phyloP scores from a whole-genome alignment of 257 asterid genomes.

The Nicotiana otophora region DNA sequence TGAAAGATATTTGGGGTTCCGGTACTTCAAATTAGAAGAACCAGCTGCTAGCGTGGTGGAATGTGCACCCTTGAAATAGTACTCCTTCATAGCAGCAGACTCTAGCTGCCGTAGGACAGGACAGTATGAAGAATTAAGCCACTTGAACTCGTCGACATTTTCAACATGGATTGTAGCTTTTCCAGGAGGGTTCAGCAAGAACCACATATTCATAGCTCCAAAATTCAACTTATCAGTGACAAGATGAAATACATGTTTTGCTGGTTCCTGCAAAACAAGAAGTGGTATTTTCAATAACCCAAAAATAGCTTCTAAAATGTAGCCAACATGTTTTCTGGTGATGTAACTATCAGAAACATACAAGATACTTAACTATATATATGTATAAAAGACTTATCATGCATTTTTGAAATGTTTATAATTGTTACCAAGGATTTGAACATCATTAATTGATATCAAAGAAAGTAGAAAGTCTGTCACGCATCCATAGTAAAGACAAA shows the following conservation, averaged over 20 bases:
- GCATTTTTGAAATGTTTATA: neutral
- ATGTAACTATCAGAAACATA: neutral
- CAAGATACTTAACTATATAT: neutral
- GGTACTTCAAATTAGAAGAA: slow-evolving; percentile 86
- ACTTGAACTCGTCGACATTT: slow-evolving; percentile 91
- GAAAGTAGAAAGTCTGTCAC: neutral
- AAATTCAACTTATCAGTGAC: slow-evolving; percentile 96
- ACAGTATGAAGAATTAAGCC: slow-evolving; percentile 96
- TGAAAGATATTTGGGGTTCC: slow-evolving; percentile 96
- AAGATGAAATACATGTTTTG: slow-evolving; percentile 90
- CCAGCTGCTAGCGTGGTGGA: slow-evolving; percentile 82
- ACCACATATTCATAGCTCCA: slow-evolving; percentile 99
- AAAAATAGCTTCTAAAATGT: neutral
- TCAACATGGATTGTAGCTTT: slow-evolving; percentile 94
- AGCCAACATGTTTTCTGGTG: slow-evolving; percentile 1
- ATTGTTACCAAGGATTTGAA: neutral
- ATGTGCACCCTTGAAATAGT: slow-evolving; percentile 97
- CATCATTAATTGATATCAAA: neutral
- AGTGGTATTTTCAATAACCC: neutral
- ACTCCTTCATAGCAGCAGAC: slow-evolving; percentile 97
- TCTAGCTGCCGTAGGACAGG: slow-evolving; percentile 91
- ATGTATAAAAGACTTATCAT: neutral
- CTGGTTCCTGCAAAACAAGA: slow-evolving; percentile 70
- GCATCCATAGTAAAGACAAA: neutral
- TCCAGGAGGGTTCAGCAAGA: slow-evolving; percentile 95